Conservation (phyloP, 2,329 filamentous ascomycete species). For the Pleomassaria siparia region DNA sequence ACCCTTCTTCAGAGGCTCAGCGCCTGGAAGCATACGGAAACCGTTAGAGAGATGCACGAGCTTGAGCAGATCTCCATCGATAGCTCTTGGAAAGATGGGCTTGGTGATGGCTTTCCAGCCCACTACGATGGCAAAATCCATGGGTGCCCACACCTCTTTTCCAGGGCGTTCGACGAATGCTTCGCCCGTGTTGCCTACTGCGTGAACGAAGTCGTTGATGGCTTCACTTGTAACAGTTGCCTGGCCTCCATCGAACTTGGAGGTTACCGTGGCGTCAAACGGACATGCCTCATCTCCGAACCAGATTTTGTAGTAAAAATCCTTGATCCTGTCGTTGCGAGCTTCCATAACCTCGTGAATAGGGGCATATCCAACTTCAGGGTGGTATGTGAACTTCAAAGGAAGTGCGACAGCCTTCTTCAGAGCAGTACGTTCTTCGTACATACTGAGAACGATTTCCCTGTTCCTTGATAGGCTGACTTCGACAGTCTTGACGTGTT, state of each 20-base stretch:
- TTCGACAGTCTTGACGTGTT: slow-evolving; percentile 86
- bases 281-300: slow-evolving; percentile 85
- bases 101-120: slow-evolving; percentile 99
- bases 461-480: slow-evolving; percentile 73
- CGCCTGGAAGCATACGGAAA: slow-evolving; percentile 97
- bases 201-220: slow-evolving; percentile 98
- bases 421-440: slow-evolving; percentile 88
- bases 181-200: slow-evolving; percentile 95
- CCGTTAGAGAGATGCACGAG: slow-evolving; percentile 95
- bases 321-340: slow-evolving; percentile 97
- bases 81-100: slow-evolving; percentile 95
- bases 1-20: slow-evolving; percentile 91
- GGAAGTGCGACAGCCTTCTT: slow-evolving; percentile 80
- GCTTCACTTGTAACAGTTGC: slow-evolving; percentile 85
- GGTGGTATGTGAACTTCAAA: slow-evolving; percentile 89
- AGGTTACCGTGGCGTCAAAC: slow-evolving; percentile 81
- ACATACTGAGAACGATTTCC: slow-evolving; percentile 84
- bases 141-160: slow-evolving; percentile 91
- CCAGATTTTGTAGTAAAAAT: slow-evolving; percentile 98
- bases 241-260: slow-evolving; percentile 86
- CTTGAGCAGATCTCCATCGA: slow-evolving; percentile 94
- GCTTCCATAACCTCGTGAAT: slow-evolving; percentile 95
- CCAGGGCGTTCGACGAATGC: slow-evolving; percentile 95
- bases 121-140: slow-evolving; percentile 98
- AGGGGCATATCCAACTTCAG: slow-evolving; percentile 94